Evolutionary conservation across 2,329 filamentous ascomycete genomes (phyloP).

Genomic region (Penicillium verrucosum): DNA sequence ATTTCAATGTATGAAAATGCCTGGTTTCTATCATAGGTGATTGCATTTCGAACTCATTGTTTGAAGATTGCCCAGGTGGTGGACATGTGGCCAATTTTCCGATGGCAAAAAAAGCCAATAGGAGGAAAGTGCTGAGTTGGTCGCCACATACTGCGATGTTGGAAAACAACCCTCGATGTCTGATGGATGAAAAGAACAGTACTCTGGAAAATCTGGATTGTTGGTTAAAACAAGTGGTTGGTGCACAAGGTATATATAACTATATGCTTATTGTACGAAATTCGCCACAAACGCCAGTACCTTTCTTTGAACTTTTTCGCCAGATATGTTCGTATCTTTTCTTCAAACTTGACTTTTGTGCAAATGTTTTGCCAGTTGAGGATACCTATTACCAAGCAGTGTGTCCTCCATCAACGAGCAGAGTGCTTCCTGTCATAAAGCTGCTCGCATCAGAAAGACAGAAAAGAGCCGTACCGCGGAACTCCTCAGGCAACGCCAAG

Average conservation of each 20-base stretch:
- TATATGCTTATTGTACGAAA: background rate
- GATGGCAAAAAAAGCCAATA: background rate
- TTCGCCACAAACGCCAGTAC: background rate
- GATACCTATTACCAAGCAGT: constrained; percentile 40
- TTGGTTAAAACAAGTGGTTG: background rate
- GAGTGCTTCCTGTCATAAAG: constrained; percentile 67
- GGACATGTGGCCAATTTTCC: background rate
- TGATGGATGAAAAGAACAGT: background rate
- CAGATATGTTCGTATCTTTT: background rate
- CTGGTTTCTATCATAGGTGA: background rate
- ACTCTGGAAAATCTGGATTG: background rate
- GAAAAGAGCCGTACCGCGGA: constrained; percentile 65
- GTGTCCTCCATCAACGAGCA: constrained; percentile 71
- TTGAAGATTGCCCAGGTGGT: background rate
- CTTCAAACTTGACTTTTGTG: background rate
- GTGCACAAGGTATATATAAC: background rate
- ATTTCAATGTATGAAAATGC: background rate
- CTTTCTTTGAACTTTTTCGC: background rate
- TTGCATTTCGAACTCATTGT: background rate
- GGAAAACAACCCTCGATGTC: background rate
- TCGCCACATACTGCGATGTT: background rate
- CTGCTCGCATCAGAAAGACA: constrained; percentile 64
- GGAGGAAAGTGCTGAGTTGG: background rate
- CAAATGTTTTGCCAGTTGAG: background rate
- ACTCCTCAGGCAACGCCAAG: constrained; percentile 56